Evolutionary conservation across 1,139 yeast genomes (phyloP).

Genomic region (Wickerhamomyces sp.): DNA sequence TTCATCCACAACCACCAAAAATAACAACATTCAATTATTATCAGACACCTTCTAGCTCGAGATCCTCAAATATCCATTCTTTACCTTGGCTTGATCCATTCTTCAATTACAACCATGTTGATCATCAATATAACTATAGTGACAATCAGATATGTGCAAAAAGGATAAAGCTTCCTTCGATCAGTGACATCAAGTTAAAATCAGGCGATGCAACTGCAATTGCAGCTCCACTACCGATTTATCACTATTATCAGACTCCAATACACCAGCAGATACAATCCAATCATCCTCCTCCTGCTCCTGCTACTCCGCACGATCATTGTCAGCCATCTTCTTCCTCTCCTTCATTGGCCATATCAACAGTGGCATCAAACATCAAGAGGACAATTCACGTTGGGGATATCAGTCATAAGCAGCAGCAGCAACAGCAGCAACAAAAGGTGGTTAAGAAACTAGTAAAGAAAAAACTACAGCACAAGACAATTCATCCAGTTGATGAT

Average conservation of each 20-base stretch:
- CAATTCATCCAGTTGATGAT: background rate
- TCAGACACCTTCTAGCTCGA: too few species aligned
- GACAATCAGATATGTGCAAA: background rate
- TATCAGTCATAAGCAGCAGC: too few species aligned
- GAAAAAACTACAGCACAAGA: background rate
- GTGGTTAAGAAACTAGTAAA: background rate
- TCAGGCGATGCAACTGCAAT: constrained; percentile 4
- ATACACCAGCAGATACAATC: background rate
- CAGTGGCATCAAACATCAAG: too few species aligned
- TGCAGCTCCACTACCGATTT: constrained; percentile 1
- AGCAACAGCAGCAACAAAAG: background rate
- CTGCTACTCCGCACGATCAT: too few species aligned
- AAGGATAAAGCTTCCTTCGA: constrained; percentile 8
- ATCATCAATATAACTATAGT: background rate
- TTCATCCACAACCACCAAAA: too few species aligned
- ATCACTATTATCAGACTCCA: background rate
- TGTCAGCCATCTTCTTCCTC: too few species aligned
- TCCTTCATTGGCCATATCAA: too few species aligned
- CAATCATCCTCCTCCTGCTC: background rate
- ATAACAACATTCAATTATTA: too few species aligned
- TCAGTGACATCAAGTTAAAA: constrained; percentile 6
- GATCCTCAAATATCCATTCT: too few species aligned
- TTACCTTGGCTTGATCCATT: background rate
- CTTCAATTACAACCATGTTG: background rate
- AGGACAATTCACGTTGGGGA: too few species aligned